Evolutionary conservation across 805 yeast species (phyloP).

Genomic region (Ascoidea tarda): DNA sequence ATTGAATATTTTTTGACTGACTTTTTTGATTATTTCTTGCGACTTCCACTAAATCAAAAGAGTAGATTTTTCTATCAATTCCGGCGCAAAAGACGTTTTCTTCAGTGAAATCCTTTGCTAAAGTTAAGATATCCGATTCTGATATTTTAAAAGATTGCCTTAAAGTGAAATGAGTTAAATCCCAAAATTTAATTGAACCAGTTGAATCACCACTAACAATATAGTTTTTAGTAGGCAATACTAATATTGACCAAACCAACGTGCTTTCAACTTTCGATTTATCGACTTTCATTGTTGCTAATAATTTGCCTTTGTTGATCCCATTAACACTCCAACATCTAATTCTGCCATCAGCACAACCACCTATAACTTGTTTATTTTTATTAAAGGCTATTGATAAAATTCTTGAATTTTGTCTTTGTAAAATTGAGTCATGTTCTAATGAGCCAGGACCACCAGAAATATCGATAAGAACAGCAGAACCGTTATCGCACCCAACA

Average conservation of each 20-base stretch:
- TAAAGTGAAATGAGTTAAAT: slow-evolving; percentile 57
- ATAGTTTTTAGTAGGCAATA: slow-evolving; percentile 49
- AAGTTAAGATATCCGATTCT: slow-evolving; percentile 79
- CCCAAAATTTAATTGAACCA: slow-evolving; percentile 91
- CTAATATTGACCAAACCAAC: slow-evolving; percentile 75
- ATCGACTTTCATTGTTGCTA: slow-evolving; percentile 84
- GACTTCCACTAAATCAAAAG: slow-evolving; percentile 36
- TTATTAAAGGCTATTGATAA: slow-evolving; percentile 67
- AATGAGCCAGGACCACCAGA: slow-evolving; percentile 75
- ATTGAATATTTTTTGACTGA: slow-evolving; percentile 15
- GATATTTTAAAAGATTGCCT: slow-evolving; percentile 73
- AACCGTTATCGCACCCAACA: slow-evolving; percentile 92
- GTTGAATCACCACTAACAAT: slow-evolving; percentile 96
- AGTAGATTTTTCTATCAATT: slow-evolving; percentile 82
- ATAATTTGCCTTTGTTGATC: slow-evolving; percentile 43
- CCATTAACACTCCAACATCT: slow-evolving; percentile 59
- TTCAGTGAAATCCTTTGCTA: slow-evolving; percentile 46
- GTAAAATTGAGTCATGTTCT: slow-evolving; percentile 63
- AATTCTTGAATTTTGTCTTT: slow-evolving; percentile 74
- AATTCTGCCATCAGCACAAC: slow-evolving; percentile 89
- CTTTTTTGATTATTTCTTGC: slow-evolving; percentile 5
- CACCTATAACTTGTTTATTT: slow-evolving; percentile 61
- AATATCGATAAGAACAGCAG: slow-evolving; percentile 73
- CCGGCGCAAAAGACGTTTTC: slow-evolving; percentile 75
- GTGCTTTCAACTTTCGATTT: slow-evolving; percentile 77